Conservation (phyloP, 78 protist genomes). For the Bodo saltans region DNA sequence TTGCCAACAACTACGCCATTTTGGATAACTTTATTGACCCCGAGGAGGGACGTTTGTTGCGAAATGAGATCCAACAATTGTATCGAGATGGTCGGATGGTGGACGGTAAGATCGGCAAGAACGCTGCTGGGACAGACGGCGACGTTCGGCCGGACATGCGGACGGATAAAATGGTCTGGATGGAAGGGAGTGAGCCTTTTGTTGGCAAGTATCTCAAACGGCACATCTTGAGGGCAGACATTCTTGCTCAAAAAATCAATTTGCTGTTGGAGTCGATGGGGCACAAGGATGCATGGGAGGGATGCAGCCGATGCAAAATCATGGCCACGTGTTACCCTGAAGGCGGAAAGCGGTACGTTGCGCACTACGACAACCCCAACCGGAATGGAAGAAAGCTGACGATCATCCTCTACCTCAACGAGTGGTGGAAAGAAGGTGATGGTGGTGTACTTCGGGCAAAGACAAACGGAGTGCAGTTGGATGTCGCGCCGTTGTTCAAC, state of each 20-base stretch:
- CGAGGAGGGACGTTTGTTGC: neutral
- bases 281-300: neutral
- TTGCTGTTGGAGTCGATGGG: neutral
- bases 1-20: constrained; percentile 4
- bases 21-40: neutral
- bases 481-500: constrained; percentile 15
- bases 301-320: neutral
- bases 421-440: neutral
- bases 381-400: constrained; percentile 10
- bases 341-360: constrained; percentile 2
- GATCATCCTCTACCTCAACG: constrained; percentile 20
- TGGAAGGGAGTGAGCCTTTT: neutral
- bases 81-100: neutral
- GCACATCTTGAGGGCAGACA: neutral
- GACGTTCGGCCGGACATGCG: neutral
- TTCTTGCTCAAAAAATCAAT: constrained; percentile 12
- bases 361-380: constrained; percentile 29
- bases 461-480: neutral
- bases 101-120: neutral
- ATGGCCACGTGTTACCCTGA: constrained; percentile 18
- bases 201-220: neutral
- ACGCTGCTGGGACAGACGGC: neutral
- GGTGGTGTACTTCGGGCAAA: neutral
- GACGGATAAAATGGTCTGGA: neutral
- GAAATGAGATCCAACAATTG: neutral